Evolutionary conservation across 164 flowering plant species (phyloP).

Genomic region (Magnolia changhungtana): DNA sequence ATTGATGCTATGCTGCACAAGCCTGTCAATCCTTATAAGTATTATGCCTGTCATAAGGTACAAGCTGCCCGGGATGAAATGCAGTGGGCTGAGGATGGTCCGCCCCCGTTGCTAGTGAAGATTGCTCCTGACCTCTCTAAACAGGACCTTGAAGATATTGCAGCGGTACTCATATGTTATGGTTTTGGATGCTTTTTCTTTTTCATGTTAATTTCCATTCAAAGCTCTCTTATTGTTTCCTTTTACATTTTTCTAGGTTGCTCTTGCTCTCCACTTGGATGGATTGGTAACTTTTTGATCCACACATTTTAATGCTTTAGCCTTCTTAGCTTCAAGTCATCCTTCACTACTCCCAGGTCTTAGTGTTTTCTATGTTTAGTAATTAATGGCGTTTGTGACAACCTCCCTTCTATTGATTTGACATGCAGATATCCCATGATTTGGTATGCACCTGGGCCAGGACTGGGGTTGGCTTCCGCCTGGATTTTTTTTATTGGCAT

Average conservation of each 20-base stretch:
- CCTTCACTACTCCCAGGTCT: too few species aligned
- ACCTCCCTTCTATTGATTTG: too few species aligned
- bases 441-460: too few species aligned
- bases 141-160: slow-evolving; percentile 97
- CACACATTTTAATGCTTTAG: not conserved
- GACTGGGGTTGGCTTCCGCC: too few species aligned
- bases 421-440: too few species aligned
- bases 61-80: slow-evolving; percentile 99
- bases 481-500: too few species aligned
- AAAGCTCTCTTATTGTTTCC: slow-evolving; percentile 12
- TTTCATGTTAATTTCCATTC: not conserved
- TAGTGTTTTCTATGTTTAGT: too few species aligned
- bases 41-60: slow-evolving; percentile 42
- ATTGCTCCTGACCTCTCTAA: slow-evolving; percentile 94
- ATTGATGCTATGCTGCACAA: not conserved
- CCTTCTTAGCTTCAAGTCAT: too few species aligned
- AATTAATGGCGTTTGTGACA: too few species aligned
- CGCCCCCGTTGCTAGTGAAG: slow-evolving; percentile 96
- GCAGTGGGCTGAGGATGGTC: slow-evolving; percentile 99
- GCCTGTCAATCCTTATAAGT: not conserved
- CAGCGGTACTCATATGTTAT: slow-evolving; percentile 54
- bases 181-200: not conserved
- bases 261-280: slow-evolving; percentile 88
- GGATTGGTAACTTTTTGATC: slow-evolving; percentile 65
- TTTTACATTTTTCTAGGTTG: slow-evolving; percentile 57